Base-by-base conservation (phyloP, 495 filamentous ascomycete genomes). In the Evernia prunastri region DNA sequence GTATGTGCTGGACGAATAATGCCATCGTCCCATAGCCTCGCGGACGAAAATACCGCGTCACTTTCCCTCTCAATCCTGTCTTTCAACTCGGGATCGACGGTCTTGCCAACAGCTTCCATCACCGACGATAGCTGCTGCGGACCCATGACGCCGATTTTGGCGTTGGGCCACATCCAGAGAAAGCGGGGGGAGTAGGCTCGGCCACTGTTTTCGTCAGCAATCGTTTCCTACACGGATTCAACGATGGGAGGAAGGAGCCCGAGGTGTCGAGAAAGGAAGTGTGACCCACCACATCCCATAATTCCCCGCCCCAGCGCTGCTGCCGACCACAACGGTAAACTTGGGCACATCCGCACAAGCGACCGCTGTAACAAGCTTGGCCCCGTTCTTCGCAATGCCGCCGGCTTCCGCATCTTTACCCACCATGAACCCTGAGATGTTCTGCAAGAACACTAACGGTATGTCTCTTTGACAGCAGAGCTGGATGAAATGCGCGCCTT, bases 351-450 rank as follows among this genome's bases (percentile, higher is more conserved):
- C 87, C 13, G 92, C 91, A 72, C 92, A 97, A 7, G 92, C 90
- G 5, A 97, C 95, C 4, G 94, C 94, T 11, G 92, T 97, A 11
- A 98, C 94, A 23, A 98, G 82, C 78, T 98, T 97, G 0, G 94
- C 94, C 49, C 94, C 94, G 71, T 98, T 96, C 81, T 97, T 97
- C 36, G 94, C 94, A 68, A 98, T 97, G 10, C 94, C 94, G 59
- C 91, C 94, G 49, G 86, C 87, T 74, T 98, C 94, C 6, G 93
- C 94, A 69, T 96, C 91, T 11, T 82, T 82, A 35, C 94, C 94
- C 17, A 98, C 94, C 94, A 98, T 98, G 80, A 98, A 98, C 33
- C 94, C 94, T 10, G 84, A 87, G 73, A 98, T 98, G 72, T 98
- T 98, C 72, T 98, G 94, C 43, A 98, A 76, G 75, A 98, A 98